phyloP scores from a whole-genome alignment of 2,329 filamentous ascomycete genomes.

The Dendryphion nanum region DNA sequence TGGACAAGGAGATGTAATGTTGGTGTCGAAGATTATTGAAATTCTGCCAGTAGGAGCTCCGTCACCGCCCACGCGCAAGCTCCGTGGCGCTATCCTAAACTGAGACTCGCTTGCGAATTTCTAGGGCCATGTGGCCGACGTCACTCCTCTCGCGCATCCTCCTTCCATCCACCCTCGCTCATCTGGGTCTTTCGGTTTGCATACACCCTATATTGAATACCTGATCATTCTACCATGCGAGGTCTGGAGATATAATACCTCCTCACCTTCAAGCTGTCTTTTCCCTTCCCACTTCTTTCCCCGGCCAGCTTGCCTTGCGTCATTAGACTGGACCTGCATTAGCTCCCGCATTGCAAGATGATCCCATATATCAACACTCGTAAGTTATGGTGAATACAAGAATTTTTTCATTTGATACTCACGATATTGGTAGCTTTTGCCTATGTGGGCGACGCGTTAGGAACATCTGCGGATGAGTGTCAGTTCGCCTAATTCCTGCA shows the following conservation, averaged over 20 bases:
- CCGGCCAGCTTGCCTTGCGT: slow-evolving; percentile 5
- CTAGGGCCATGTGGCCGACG: slow-evolving; percentile 10
- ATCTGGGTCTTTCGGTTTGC: neutral
- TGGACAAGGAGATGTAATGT: neutral
- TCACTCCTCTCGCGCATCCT: no score
- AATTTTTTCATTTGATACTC: neutral
- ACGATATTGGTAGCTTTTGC: slow-evolving; percentile 54
- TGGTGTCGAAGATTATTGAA: slow-evolving; percentile 4
- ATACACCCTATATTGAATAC: neutral
- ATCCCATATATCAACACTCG: slow-evolving; percentile 63
- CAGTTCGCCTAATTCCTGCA: slow-evolving; percentile 10
- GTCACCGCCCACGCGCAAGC: slow-evolving; percentile 13
- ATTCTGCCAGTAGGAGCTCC: slow-evolving; percentile 18
- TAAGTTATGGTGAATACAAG: slow-evolving; percentile 46
- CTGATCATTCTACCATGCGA: neutral
- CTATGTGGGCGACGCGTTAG: slow-evolving; percentile 56
- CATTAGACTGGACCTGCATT: slow-evolving; percentile 10
- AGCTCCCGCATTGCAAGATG: slow-evolving; percentile 44
- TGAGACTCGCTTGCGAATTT: no score
- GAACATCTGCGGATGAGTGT: slow-evolving; percentile 66
- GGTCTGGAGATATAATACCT: neutral
- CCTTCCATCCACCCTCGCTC: no score
- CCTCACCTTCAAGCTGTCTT: neutral
- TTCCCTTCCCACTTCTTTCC: slow-evolving; percentile 1
- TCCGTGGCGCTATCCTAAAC: no score